Base-by-base conservation (phyloP, 2,329 filamentous ascomycete genomes). In the Fusarium liriodendri region DNA sequence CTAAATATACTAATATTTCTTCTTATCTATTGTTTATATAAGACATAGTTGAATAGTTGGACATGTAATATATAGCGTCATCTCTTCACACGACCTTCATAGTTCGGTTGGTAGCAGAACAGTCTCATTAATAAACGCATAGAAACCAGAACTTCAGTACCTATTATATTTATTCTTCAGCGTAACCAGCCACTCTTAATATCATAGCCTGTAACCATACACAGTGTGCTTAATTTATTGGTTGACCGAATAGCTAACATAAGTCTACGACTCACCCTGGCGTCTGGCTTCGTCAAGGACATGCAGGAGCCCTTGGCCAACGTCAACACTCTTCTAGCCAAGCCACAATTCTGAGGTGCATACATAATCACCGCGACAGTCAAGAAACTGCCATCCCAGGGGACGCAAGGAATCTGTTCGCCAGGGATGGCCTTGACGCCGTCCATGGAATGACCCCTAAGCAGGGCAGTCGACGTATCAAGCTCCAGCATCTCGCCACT, bases 371-470 rank as follows among this genome's bases (percentile, higher is more conserved):
- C 77, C 0, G 83, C 81, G 2, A 83, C 80, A 50, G 80, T 64
- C 27, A 87, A 82, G 8, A 88, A 72, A 72, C 85, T 85, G 61
- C 86, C 84, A 2, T 77, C 71, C 3, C 88, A 84, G 27, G 27
- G 27, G 27, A 27, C 27, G 27, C 27, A 27, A 27, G 27, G 27
- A 27, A 27, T 27, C 27, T 27, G 27, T 27, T 27, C 27, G 27
- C 27, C 7, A 54, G 78, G 69, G 42, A 86, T 74, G 0, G 77
- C 79, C 62, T 83, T 76, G 3, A 90, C 85, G 4, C 84, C 87
- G 27, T 84, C 76, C 13, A 76, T 87, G 82, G 87, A 83, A 78
- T 89, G 90, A 27, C 85, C 86, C 76, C 90, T 88, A 67, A 89
- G 87, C 83, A 89, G 85, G 80, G 89, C 85, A 55, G 89, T 80